Percentiles rank a stretch among this genome's conserved stretches.
Conservation (phyloP, 441 rosid genomes). For the Kokia cookei region DNA sequence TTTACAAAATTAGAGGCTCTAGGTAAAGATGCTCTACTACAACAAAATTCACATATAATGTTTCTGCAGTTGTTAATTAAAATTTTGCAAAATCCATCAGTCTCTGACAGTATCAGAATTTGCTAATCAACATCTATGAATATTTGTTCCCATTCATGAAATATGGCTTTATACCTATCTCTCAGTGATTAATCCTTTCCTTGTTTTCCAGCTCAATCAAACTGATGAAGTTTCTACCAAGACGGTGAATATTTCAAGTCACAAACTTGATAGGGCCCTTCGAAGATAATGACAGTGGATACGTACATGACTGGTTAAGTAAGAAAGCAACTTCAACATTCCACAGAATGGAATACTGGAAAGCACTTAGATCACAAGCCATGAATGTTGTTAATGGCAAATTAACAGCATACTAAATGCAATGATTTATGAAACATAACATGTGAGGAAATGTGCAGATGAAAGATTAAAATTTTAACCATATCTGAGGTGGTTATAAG, state of each 20-base stretch:
- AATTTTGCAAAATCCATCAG: not conserved
- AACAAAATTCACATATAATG: not conserved
- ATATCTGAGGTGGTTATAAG: not conserved
- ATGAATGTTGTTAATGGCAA: not conserved
- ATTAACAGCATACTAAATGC: not conserved
- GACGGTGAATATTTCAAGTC: slow-evolving; percentile 5
- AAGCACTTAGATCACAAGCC: not conserved
- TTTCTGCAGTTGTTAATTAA: not conserved
- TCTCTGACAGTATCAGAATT: slow-evolving; percentile 5
- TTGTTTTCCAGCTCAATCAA: slow-evolving; percentile 9
- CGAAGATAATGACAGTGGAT: slow-evolving; percentile 2
- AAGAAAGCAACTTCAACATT: slow-evolving; percentile 5
- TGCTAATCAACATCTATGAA: not conserved
- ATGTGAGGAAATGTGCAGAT: not conserved
- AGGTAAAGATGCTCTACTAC: not conserved
- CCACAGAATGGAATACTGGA: not conserved
- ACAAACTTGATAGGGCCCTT: slow-evolving; percentile 8
- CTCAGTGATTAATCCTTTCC: slow-evolving; percentile 17
- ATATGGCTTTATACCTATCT: slow-evolving; percentile 9
- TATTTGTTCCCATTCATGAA: slow-evolving; percentile 15
- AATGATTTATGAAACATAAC: not conserved
- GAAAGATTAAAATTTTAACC: not conserved
- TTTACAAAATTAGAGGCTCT: not conserved
- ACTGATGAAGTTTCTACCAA: slow-evolving; percentile 15
- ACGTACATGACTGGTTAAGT: slow-evolving; percentile 8